Evolutionary conservation across 441 rosid genomes (phyloP).

Genomic region (Brassica balearica): DNA sequence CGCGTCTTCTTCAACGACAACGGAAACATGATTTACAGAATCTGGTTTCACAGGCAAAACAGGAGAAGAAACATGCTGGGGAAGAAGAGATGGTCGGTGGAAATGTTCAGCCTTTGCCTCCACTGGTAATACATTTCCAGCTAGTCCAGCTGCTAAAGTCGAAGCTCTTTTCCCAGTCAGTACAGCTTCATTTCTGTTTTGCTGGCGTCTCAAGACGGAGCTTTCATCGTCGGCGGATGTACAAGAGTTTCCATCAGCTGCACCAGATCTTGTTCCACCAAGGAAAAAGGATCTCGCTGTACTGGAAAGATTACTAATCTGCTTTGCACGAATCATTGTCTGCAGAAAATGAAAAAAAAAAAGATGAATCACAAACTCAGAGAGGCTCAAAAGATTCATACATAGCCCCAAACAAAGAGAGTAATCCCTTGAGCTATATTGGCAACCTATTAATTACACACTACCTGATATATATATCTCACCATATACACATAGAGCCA

Average conservation of each 20-base stretch:
- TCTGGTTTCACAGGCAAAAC: constrained; percentile 52
- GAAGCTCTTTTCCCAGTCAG: constrained; percentile 54
- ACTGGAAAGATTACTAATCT: constrained; percentile 75
- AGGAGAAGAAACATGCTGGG: constrained; percentile 54
- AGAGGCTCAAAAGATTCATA: constrained; percentile 32
- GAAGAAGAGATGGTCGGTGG: constrained; percentile 44
- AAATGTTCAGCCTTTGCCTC: constrained; percentile 53
- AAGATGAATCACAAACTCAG: constrained; percentile 25
- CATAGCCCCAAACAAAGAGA: constrained; percentile 15
- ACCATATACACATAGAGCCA: constrained; percentile 30
- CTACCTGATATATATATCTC: constrained; percentile 35
- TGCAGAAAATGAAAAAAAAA: constrained; percentile 30
- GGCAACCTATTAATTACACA: constrained; percentile 32
- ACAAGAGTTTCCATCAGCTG: constrained; percentile 88
- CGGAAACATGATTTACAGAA: constrained; percentile 53
- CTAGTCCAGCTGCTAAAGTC: constrained; percentile 50
- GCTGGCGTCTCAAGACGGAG: constrained; percentile 66
- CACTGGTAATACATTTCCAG: constrained; percentile 44
- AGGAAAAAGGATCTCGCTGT: constrained; percentile 77
- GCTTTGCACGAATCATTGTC: constrained; percentile 88
- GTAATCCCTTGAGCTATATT: constrained; percentile 22
- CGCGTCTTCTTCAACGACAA: constrained; percentile 47
- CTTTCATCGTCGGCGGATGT: constrained; percentile 78
- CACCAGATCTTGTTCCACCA: constrained; percentile 67
- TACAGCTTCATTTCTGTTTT: constrained; percentile 48